These are phyloP conservation scores for Penicillium sp. DNA, from an alignment of 2,329 filamentous ascomycete genomes.

Conservation along the genomic window DNA sequence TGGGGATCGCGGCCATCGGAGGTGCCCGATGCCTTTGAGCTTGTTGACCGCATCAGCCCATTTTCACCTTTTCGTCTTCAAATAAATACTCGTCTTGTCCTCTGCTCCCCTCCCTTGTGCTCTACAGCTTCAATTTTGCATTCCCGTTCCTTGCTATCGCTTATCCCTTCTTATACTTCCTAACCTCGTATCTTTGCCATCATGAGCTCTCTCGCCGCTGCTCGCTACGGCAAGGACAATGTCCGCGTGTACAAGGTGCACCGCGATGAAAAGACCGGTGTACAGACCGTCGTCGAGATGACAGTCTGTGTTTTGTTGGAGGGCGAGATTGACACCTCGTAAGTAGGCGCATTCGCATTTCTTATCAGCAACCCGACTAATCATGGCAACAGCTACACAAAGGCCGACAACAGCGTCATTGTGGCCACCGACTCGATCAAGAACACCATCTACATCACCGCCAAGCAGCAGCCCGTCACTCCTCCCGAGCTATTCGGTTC, in stretches of 20 bases:
- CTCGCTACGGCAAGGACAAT: conserved; percentile 72
- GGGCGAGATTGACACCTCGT: conserved; percentile 83
- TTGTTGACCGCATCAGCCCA: conserved; percentile 14
- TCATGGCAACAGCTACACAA: conserved; percentile 65
- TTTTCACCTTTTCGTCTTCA: conserved; percentile 1
- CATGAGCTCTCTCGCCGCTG: conserved; percentile 40
- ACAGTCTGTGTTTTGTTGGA: conserved; percentile 89
- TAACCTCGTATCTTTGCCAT: conserved; percentile 5
- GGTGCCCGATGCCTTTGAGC: conserved; percentile 30
- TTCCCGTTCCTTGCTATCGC: background rate
- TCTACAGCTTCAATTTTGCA: background rate
- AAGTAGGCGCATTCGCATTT: conserved; percentile 32
- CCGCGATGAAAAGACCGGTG: conserved; percentile 67
- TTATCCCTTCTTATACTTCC: conserved; percentile 8
- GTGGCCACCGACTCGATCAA: conserved; percentile 98
- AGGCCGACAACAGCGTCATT: conserved; percentile 88
- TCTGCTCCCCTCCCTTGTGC: background rate
- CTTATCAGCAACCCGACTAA: background rate
- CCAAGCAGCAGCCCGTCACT: conserved; percentile 86
- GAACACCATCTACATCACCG: conserved; percentile 92
- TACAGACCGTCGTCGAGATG: conserved; percentile 88
- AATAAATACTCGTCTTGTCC: conserved; percentile 13
- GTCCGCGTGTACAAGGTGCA: conserved; percentile 96
- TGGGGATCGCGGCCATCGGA: conserved; percentile 36
- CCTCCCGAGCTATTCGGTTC: conserved; percentile 89